Conservation (phyloP, 75 land plant genomes). For the Picea sitchensis region DNA sequence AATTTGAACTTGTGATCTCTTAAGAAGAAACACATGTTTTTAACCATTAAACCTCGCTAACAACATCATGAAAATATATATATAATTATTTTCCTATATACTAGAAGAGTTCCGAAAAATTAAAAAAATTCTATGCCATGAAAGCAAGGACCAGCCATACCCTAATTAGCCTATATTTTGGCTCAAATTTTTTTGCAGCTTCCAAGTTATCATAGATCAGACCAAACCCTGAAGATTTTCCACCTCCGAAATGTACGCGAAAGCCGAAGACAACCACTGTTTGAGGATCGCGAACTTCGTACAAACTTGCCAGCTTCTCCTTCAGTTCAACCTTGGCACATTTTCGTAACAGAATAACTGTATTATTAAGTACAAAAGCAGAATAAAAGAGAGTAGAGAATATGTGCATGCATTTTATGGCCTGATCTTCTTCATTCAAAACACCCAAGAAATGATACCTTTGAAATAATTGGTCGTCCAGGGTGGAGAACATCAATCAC, state of each 20-base stretch:
- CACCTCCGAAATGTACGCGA: conserved; percentile 65
- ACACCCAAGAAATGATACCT: conserved; percentile 17
- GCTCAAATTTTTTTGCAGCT: conserved; percentile 52
- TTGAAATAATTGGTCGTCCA: conserved; percentile 38
- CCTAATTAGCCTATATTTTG: conserved; percentile 61
- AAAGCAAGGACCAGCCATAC: conserved; percentile 7
- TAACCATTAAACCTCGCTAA: too few species aligned
- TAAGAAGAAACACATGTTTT: too few species aligned
- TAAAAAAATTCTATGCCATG: too few species aligned
- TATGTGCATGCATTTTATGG: neutral
- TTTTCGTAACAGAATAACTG: neutral
- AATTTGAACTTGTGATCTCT: too few species aligned
- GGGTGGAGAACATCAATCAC: conserved; percentile 48
- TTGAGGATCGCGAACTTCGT: conserved; percentile 53
- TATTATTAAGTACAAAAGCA: neutral
- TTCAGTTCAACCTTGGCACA: conserved; percentile 45
- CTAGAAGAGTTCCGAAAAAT: too few species aligned
- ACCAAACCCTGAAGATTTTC: conserved; percentile 66
- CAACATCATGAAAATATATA: too few species aligned
- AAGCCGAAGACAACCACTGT: conserved; percentile 54
- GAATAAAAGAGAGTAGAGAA: neutral
- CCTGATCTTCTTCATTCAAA: neutral
- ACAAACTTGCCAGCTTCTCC: conserved; percentile 50
- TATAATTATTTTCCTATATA: too few species aligned
- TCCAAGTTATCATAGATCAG: conserved; percentile 57